A percentile compares a stretch with the other conserved stretches of the same genome.
These are phyloP conservation scores for Eutrema yunnanense DNA, from an alignment of 345 rosid species.

Conservation along the genomic window DNA sequence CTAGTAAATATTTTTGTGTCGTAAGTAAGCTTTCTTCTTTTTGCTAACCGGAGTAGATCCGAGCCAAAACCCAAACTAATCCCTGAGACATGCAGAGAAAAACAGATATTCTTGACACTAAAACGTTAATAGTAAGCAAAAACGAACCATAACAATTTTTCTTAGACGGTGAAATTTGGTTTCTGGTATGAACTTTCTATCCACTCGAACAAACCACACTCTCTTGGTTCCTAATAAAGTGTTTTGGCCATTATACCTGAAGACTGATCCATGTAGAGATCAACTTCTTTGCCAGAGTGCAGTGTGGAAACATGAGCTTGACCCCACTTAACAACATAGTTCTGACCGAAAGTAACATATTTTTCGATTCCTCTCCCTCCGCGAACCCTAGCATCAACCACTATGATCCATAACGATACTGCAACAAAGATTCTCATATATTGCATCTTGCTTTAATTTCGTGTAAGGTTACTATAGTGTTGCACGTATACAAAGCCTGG, in stretches of 20 bases:
- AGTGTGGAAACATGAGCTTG: slow-evolving; percentile 19
- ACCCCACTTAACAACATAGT: slow-evolving; percentile 27
- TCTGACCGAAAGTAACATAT: slow-evolving; percentile 15
- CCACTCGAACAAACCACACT: neutral
- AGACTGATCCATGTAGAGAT: slow-evolving; percentile 28
- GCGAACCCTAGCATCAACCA: slow-evolving; percentile 1
- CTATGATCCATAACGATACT: slow-evolving; percentile 11
- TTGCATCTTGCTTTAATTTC: neutral
- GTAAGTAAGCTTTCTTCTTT: no score
- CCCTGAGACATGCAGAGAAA: neutral
- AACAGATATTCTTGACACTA: neutral
- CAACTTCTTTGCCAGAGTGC: slow-evolving; percentile 26
- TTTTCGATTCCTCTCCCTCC: slow-evolving; percentile 4
- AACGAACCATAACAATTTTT: neutral
- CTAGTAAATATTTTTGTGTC: neutral
- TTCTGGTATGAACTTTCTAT: neutral
- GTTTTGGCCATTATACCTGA: neutral
- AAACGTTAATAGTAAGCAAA: neutral
- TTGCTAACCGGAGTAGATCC: no score
- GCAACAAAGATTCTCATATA: neutral
- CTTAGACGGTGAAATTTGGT: neutral
- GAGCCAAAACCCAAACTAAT: neutral
- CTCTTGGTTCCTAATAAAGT: neutral
- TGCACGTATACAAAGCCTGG: slow-evolving; percentile 1
- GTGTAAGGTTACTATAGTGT: neutral